phyloP scores from a whole-genome alignment of 768 basidiomycete genomes.

The Phaeotremella fagi region DNA sequence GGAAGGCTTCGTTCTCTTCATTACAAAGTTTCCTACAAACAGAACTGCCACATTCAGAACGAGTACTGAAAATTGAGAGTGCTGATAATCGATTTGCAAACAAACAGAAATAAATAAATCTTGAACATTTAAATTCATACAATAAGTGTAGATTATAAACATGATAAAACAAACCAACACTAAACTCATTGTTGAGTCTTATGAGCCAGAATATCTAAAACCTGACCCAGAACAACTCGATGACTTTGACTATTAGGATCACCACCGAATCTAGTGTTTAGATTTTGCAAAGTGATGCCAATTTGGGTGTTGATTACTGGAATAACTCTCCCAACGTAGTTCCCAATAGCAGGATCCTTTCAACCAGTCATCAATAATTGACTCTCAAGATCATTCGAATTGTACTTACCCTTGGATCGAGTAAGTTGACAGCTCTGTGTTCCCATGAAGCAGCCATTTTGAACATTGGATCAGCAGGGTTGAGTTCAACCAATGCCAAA shows the following conservation, averaged over 20 bases:
- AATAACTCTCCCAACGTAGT: slow-evolving; percentile 11
- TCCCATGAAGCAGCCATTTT: slow-evolving; percentile 12
- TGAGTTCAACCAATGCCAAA: slow-evolving; percentile 12
- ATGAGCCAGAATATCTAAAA: slow-evolving; percentile 14
- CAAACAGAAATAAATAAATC: too few relatives aligned
- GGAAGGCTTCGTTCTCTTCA: too few relatives aligned
- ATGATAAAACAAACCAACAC: too few relatives aligned
- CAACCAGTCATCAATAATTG: background rate
- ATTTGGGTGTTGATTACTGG: slow-evolving; percentile 10
- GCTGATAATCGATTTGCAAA: too few relatives aligned
- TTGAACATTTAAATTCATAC: too few relatives aligned
- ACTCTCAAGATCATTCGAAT: background rate
- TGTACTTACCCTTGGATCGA: slow-evolving; percentile 20
- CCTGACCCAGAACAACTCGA: slow-evolving; percentile 4
- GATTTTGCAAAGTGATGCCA: background rate
- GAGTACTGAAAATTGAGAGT: too few relatives aligned
- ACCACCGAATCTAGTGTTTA: slow-evolving; percentile 6
- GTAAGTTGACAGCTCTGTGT: slow-evolving; percentile 7
- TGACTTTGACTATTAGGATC: slow-evolving; percentile 6
- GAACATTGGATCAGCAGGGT: slow-evolving; percentile 7
- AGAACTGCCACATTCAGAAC: too few relatives aligned
- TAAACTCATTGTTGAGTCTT: too few relatives aligned
- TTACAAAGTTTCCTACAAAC: too few relatives aligned
- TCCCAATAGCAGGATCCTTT: slow-evolving; percentile 12
- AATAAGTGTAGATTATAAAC: too few relatives aligned